Base-by-base conservation (phyloP, 495 filamentous ascomycete genomes). In the Terfezia claveryi region DNA sequence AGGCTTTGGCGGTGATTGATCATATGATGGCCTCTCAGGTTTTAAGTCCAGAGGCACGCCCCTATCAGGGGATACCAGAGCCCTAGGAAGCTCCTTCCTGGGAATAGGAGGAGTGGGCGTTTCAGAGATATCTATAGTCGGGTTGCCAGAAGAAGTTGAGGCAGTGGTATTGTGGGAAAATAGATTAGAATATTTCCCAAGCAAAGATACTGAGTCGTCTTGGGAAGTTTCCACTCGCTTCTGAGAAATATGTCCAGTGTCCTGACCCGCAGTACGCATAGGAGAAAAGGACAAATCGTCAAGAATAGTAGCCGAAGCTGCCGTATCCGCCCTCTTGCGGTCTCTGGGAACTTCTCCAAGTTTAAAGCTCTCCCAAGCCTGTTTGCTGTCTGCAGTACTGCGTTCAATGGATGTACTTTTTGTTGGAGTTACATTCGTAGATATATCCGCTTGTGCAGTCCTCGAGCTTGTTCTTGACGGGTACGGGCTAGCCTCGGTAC, bases 261-360 rank as follows among this genome's bases (percentile, higher is more conserved):
- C 27, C 27, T 32, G 27, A 32, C 27, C 27, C 1, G 27, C 41
- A 46, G 41, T 20, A 9, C 41, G 41, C 17, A 20, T 4, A 14
- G 41, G 41, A 20, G 41, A 46, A 20, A 46, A 46, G 41, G 41
- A 9, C 41, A 32, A 5, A 32, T 32, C 27, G 27, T 32, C 27
- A 32, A 32, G 27, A 32, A 32, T 4, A 32, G 27, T 4, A 32
- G 27, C 27, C 4, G 27, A 32, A 32, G 27, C 27, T 32, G 27
- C 27, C 7, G 27, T 32, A 12, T 68, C 68, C 0, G 76, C 66
- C 69, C 76, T 80, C 69, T 78, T 82, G 50, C 69, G 74, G 50
- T 65, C 63, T 63, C 79, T 81, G 0, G 83, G 82, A 6, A 80
- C 82, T 38, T 88, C 82, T 59, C 84, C 82, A 55, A 89, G 65